Conservation (phyloP, 2,329 filamentous ascomycete genomes). For the Didymella sp. region DNA sequence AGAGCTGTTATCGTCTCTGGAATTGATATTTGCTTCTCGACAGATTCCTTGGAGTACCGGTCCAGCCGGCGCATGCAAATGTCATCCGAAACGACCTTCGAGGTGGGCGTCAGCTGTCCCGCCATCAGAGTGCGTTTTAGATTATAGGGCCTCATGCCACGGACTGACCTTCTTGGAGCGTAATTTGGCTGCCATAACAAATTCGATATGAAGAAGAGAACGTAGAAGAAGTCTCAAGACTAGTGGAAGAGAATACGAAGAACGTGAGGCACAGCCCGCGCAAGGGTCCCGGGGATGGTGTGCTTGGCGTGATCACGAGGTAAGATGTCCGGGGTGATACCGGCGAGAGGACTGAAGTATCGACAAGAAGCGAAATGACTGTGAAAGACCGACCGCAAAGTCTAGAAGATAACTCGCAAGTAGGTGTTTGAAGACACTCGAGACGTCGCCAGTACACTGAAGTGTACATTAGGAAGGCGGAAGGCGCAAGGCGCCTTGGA, state of each 20-base stretch:
- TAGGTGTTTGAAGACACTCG: not conserved
- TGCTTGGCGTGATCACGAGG: slow-evolving; percentile 17
- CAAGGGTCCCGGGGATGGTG: slow-evolving; percentile 5
- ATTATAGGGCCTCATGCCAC: slow-evolving; percentile 8
- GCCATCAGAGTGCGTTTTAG: slow-evolving; percentile 28
- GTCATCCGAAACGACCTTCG: slow-evolving; percentile 34
- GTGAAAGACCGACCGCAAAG: not conserved
- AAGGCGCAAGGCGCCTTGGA: no score
- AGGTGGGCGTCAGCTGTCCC: slow-evolving; percentile 39
- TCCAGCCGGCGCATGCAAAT: slow-evolving; percentile 35
- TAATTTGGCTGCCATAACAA: slow-evolving; percentile 45
- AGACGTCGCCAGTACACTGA: not conserved
- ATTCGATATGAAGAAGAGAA: not conserved
- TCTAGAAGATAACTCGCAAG: not conserved
- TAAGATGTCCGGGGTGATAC: not conserved
- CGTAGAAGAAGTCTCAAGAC: slow-evolving; percentile 5
- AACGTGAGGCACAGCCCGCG: slow-evolving; percentile 12
- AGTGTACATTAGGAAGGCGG: slow-evolving; percentile 8
- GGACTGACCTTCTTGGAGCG: slow-evolving; percentile 45
- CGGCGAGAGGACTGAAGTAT: not conserved
- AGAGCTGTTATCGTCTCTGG: slow-evolving; percentile 47
- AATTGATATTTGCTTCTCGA: slow-evolving; percentile 47
- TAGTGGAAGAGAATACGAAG: not conserved
- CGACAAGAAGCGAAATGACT: not conserved
- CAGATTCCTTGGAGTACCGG: slow-evolving; percentile 39